Evolutionary conservation across 2,329 filamentous ascomycete species (phyloP), one percentile per base, ranked within the genome.

Genomic region (Microcyclospora pomicola): DNA sequence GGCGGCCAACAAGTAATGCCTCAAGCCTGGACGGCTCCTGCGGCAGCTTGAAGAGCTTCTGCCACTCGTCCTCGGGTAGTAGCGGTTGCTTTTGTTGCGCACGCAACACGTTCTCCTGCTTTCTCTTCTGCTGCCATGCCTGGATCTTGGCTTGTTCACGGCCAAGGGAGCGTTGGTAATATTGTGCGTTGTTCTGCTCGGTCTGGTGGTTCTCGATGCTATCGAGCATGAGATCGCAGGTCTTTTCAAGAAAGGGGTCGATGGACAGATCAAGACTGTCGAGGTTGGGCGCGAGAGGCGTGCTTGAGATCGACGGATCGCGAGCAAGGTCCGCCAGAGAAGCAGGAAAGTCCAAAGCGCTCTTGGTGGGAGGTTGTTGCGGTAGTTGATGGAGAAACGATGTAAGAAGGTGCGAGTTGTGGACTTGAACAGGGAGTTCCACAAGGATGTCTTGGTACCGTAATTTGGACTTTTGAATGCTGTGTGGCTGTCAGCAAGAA

Each of bases 151-250:
- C 68, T 68, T 98, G 91, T 69, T 98, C 91, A 52, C 91, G 83
- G 38, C 80, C 81, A 41, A 96, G 73, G 58, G 92, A 86, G 55
- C 91, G 77, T 68, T 95, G 86, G 71, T 95, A 95, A 73, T 82
- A 84, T 64, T 95, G 87, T 69, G 92, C 91, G 74, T 98, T 98
- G 77, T 96, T 96, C 61, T 93, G 81, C 66, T 98, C 91, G 43
- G 87, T 94, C 68, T 96, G 91, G 71, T 98, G 91, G 39, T 82
- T 81, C 71, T 98, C 91, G 61, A 98, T 94, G 69, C 82, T 86
- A 59, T 98, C 91, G 46, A 96, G 77, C 40, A 98, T 76, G 50
- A 95, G 76, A 59, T 98, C 88, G 67, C 86, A 94, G 37, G 88
- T 94, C 75, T 95, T 94, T 73, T 96, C 88, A 34, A 98, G 77